Conservation (phyloP, 345 rosid species). For the Eucalyptus camaldulensis region DNA sequence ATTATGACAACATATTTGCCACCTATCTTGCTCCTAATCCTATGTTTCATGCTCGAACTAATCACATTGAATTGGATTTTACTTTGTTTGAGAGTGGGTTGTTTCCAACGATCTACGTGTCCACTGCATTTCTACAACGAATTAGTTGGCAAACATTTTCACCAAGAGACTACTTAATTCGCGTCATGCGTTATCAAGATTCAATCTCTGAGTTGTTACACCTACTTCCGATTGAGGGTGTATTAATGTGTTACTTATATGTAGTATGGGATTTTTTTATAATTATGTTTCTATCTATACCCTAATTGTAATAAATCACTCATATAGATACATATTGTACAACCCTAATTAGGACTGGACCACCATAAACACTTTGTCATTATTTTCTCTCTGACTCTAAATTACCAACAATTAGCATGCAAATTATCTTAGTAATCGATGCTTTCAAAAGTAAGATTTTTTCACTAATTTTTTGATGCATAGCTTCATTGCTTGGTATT, state of each 20-base stretch:
- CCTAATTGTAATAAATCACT: too few relatives aligned
- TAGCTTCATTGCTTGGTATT: not conserved
- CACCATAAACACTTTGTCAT: too few relatives aligned
- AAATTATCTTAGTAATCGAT: not conserved
- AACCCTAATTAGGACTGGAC: too few relatives aligned
- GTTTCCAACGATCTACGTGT: not conserved
- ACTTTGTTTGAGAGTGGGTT: not conserved
- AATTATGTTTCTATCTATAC: too few relatives aligned
- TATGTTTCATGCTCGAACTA: not conserved
- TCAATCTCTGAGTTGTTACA: too few relatives aligned
- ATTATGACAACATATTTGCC: not conserved
- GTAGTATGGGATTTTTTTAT: too few relatives aligned
- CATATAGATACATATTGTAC: too few relatives aligned
- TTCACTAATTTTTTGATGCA: not conserved
- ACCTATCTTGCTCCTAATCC: not conserved
- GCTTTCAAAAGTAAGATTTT: not conserved
- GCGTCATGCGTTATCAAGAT: too few relatives aligned
- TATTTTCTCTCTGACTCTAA: too few relatives aligned
- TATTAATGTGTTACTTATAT: too few relatives aligned
- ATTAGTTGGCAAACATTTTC: not conserved
- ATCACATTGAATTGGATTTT: not conserved
- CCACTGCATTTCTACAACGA: fast-evolving
- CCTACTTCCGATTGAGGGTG: too few relatives aligned
- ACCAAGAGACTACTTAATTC: not conserved
- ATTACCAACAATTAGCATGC: not conserved